phyloP scores from a whole-genome alignment of 2,329 filamentous ascomycete species.

The Sporothrix pseudoabietina region DNA sequence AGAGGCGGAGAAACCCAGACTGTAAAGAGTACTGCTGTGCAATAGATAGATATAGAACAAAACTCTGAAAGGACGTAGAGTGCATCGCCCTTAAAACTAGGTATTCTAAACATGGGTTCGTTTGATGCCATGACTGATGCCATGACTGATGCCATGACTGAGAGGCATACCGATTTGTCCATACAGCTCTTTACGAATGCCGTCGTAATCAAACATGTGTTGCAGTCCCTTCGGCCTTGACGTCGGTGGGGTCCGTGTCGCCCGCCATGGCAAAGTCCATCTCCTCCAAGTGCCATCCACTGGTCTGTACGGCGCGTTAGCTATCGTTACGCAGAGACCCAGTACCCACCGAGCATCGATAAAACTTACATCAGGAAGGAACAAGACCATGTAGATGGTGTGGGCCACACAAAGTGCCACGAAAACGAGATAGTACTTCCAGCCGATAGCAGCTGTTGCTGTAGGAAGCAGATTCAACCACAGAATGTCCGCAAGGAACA shows the following conservation, averaged over 20 bases:
- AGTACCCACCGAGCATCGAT: too few species aligned
- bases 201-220: too few species aligned
- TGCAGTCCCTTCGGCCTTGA: not conserved
- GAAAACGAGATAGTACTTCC: conserved; percentile 7
- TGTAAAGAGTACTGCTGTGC: not conserved
- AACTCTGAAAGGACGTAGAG: too few species aligned
- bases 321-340: not conserved
- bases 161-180: too few species aligned
- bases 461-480: not conserved
- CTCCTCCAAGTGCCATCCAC: conserved; percentile 22
- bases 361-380: not conserved
- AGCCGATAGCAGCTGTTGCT: not conserved
- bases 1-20: not conserved
- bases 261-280: conserved; percentile 26
- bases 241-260: not conserved
- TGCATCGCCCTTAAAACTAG: too few species aligned
- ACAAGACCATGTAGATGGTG: not conserved
- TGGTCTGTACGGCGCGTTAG: not conserved
- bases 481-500: not conserved
- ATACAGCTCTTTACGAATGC: too few species aligned
- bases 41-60: too few species aligned
- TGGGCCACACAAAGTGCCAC: not conserved
- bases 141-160: too few species aligned
- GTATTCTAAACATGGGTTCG: too few species aligned
- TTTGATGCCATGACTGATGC: too few species aligned